A percentile compares a stretch with the other conserved stretches of the same genome.
Evolutionary conservation across 164 flowering plant genomes (phyloP).

Genomic region (Platanus orientalis): DNA sequence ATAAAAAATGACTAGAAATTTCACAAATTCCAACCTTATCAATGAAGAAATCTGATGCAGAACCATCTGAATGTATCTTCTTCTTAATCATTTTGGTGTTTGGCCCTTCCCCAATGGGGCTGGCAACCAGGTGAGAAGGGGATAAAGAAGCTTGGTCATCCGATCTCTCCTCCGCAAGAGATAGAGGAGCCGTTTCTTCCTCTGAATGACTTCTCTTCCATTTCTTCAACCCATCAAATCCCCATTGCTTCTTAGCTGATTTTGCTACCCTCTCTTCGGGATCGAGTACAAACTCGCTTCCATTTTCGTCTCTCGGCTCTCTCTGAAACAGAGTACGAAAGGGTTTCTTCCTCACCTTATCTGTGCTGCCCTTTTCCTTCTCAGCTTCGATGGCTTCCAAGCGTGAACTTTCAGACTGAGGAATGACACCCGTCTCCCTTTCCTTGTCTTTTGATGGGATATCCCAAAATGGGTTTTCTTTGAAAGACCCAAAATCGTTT

Average conservation of each 20-base stretch:
- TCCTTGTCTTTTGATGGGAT: conserved; percentile 24
- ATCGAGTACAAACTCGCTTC: conserved; percentile 9
- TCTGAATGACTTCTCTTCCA: conserved; percentile 55
- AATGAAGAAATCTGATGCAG: conserved; percentile 76
- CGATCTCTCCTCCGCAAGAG: conserved; percentile 49
- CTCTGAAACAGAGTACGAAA: conserved; percentile 47
- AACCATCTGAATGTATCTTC: conserved; percentile 61
- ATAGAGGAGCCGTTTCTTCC: conserved; percentile 56
- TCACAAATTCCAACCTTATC: conserved; percentile 50
- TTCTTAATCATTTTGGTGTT: conserved; percentile 60
- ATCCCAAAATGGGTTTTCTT: conserved; percentile 54
- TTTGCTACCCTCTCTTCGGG: conserved; percentile 33
- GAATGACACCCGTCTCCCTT: conserved; percentile 41
- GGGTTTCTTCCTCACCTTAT: conserved; percentile 43
- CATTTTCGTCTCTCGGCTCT: conserved; percentile 30
- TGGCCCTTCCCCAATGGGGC: conserved; percentile 60
- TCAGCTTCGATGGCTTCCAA: conserved; percentile 16
- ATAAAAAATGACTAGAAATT: neutral
- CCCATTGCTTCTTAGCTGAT: conserved; percentile 59
- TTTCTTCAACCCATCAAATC: conserved; percentile 66
- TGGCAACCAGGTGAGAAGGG: conserved; percentile 30
- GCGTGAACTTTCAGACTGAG: conserved; percentile 51
- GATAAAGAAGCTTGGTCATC: conserved; percentile 27
- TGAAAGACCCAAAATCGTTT: conserved; percentile 17
- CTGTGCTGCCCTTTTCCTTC: conserved; percentile 29